These are phyloP conservation scores for Populus euphratica DNA, from an alignment of 345 rosid genomes.

Conservation along the genomic window DNA sequence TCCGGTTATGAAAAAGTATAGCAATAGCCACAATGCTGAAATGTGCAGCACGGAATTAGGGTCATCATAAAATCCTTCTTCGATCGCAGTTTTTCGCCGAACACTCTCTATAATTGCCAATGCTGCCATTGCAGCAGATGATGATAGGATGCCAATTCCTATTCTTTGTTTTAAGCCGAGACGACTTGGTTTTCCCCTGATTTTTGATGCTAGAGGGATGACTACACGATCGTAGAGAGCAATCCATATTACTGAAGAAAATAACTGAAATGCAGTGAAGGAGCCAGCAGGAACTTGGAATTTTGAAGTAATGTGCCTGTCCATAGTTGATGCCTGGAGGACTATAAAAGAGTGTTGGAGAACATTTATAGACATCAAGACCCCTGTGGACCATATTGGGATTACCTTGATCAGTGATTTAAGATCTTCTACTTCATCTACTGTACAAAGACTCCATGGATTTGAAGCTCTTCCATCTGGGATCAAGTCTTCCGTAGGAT, in stretches of 20 bases:
- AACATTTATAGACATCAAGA: constrained; percentile 52
- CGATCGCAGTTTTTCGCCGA: constrained; percentile 22
- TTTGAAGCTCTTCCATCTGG: constrained; percentile 58
- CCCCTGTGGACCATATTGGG: constrained; percentile 72
- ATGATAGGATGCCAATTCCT: constrained; percentile 36
- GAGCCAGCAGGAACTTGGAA: constrained; percentile 51
- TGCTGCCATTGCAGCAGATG: constrained; percentile 21
- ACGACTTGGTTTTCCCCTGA: too few species aligned
- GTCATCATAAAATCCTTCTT: constrained; percentile 20
- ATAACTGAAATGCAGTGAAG: constrained; percentile 28
- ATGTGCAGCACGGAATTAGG: constrained; percentile 24
- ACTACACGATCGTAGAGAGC: constrained; percentile 35
- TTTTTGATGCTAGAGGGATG: constrained; percentile 25
- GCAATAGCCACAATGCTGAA: constrained; percentile 49
- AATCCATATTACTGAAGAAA: constrained; percentile 28
- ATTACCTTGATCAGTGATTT: constrained; percentile 60
- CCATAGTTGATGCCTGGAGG: constrained; percentile 56
- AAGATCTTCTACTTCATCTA: constrained; percentile 80
- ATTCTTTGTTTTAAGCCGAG: constrained; percentile 21
- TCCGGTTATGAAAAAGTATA: constrained; percentile 31
- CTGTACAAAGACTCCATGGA: constrained; percentile 75
- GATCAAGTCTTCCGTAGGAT: constrained; percentile 45
- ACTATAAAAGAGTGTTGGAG: constrained; percentile 59
- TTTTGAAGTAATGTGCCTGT: constrained; percentile 37
- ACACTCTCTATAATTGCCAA: constrained; percentile 36